phyloP scores from a whole-genome alignment of 106 monocot species.

The Platanthera guangdongensis region DNA sequence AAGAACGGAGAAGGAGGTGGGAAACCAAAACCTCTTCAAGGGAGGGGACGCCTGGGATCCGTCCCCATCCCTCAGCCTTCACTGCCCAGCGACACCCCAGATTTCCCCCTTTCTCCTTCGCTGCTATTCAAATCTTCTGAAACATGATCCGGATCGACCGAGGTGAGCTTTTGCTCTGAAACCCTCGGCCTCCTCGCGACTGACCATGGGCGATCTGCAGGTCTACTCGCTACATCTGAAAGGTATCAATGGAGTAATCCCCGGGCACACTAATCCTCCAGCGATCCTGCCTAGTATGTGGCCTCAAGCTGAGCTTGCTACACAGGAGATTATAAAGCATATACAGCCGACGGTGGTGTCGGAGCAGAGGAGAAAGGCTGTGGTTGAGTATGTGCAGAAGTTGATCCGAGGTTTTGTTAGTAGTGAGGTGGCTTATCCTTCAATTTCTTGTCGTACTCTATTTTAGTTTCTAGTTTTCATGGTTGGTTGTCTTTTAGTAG shows the following conservation, averaged over 20 bases:
- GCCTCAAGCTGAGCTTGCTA: conserved; percentile 32
- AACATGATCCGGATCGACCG: not conserved
- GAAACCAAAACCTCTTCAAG: too few relatives aligned
- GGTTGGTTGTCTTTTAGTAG: too few relatives aligned
- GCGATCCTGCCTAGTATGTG: conserved; percentile 25
- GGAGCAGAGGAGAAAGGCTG: conserved; percentile 36
- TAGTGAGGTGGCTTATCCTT: conserved; percentile 27
- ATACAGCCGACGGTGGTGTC: conserved; percentile 50
- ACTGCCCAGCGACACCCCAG: too few relatives aligned
- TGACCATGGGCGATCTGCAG: conserved; percentile 40
- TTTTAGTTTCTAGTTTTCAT: not conserved
- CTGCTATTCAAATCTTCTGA: not conserved
- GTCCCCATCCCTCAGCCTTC: too few relatives aligned
- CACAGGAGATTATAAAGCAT: conserved; percentile 27
- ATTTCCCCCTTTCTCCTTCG: too few relatives aligned
- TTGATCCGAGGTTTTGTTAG: conserved; percentile 26
- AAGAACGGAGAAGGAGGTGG: too few relatives aligned
- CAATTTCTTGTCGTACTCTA: not conserved
- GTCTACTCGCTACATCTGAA: conserved; percentile 10
- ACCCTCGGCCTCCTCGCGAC: not conserved
- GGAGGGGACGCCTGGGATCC: too few relatives aligned
- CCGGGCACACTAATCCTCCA: conserved; percentile 1
- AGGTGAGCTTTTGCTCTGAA: not conserved
- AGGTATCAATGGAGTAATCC: not conserved
- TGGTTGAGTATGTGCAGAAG: conserved; percentile 58